Conservation (phyloP, 2,329 filamentous ascomycete genomes). For the Aspergillus awamori region DNA sequence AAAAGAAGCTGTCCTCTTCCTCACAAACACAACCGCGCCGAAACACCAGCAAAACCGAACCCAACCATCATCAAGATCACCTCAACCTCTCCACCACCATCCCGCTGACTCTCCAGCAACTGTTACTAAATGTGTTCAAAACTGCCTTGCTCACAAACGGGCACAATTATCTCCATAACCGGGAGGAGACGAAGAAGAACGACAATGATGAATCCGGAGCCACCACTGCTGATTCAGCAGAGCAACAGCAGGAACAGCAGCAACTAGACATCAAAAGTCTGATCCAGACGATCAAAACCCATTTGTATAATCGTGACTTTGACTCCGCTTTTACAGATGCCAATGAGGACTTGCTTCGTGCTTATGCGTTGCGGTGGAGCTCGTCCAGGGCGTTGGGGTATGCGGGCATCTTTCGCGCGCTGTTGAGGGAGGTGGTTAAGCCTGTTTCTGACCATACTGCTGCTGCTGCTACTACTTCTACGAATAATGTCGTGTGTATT, state of each 20-base stretch:
- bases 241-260: not conserved
- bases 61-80: not conserved
- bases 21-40: not conserved
- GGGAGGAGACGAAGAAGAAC: not conserved
- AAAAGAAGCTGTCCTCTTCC: no score
- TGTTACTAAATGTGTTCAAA: constrained; percentile 73
- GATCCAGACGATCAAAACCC: constrained; percentile 81
- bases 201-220: not conserved
- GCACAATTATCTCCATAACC: not conserved
- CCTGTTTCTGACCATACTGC: not conserved
- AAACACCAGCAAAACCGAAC: not conserved
- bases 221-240: no score
- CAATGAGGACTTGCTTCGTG: constrained; percentile 68
- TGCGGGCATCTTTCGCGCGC: constrained; percentile 57
- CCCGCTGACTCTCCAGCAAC: constrained; percentile 64
- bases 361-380: constrained; percentile 90
- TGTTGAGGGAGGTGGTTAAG: constrained; percentile 29
- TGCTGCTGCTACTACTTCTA: not conserved
- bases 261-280: constrained; percentile 49
- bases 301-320: constrained; percentile 86
- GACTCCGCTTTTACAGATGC: constrained; percentile 69
- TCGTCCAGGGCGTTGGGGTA: constrained; percentile 84
- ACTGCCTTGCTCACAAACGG: constrained; percentile 61
- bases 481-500: constrained; percentile 55
- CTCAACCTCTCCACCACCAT: constrained; percentile 39